Percentiles rank a stretch among this genome's conserved stretches.
phyloP scores from a whole-genome alignment of 2,329 filamentous ascomycete species.

The Alternaria novae-zelandiae region DNA sequence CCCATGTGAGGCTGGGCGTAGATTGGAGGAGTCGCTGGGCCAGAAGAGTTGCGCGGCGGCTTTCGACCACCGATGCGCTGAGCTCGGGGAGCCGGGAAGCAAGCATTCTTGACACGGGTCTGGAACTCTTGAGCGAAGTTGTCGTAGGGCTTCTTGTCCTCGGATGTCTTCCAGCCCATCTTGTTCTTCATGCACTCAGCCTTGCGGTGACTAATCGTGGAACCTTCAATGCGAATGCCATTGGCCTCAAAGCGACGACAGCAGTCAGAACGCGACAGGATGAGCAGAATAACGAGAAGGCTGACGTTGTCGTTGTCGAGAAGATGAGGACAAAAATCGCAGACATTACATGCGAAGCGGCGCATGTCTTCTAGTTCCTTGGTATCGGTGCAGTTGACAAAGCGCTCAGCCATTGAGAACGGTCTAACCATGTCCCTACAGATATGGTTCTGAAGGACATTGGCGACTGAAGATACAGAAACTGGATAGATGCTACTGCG shows the following conservation, averaged over 20 bases:
- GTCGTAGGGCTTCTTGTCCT: constrained; percentile 46
- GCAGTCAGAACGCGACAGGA: constrained; percentile 44
- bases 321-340: constrained; percentile 47
- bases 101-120: constrained; percentile 45
- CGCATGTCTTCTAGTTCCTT: constrained; percentile 42
- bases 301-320: constrained; percentile 49
- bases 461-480: constrained; percentile 42
- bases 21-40: constrained; percentile 20
- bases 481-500: constrained; percentile 45
- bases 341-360: constrained; percentile 43
- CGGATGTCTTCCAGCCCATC: constrained; percentile 41
- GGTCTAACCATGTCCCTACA: constrained; percentile 46
- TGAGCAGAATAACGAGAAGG: constrained; percentile 45
- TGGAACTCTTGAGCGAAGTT: constrained; percentile 44
- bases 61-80: constrained; percentile 27
- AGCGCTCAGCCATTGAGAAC: constrained; percentile 43
- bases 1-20: constrained; percentile 27
- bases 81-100: constrained; percentile 35
- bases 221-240: constrained; percentile 48
- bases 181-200: constrained; percentile 49
- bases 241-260: constrained; percentile 45
- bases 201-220: constrained; percentile 47
- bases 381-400: constrained; percentile 41
- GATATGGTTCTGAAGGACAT: constrained; percentile 42
- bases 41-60: constrained; percentile 27